phyloP scores from a whole-genome alignment of 2,329 filamentous ascomycete genomes.

The Grosmannia serpens region DNA sequence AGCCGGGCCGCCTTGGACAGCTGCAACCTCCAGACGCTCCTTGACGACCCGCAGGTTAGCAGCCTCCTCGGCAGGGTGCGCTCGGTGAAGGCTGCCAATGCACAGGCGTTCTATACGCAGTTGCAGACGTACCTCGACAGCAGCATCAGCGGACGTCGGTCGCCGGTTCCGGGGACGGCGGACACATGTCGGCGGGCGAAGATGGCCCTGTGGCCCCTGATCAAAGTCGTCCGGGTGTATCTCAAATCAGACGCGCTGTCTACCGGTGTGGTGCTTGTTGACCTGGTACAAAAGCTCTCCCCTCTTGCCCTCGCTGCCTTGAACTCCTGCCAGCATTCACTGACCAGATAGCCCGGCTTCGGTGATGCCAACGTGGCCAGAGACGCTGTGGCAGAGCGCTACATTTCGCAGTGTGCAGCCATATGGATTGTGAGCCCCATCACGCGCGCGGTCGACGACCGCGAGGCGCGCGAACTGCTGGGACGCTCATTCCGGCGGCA shows the following conservation, averaged over 20 bases:
- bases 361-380: conserved; percentile 50
- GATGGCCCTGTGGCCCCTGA: conserved; percentile 34
- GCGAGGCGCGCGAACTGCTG: conserved; percentile 43
- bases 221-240: conserved; percentile 35
- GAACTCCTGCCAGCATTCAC: not conserved
- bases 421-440: conserved; percentile 55
- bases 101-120: conserved; percentile 29
- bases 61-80: conserved; percentile 34
- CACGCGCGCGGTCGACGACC: conserved; percentile 47
- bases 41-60: conserved; percentile 25
- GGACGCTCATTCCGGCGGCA: conserved; percentile 47
- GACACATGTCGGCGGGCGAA: conserved; percentile 9
- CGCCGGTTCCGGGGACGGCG: conserved; percentile 15
- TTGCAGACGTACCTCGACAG: conserved; percentile 43
- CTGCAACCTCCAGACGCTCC: conserved; percentile 26
- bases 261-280: conserved; percentile 24
- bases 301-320: not conserved
- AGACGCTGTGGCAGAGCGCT: conserved; percentile 42
- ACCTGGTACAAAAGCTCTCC: conserved; percentile 26
- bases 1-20: conserved; percentile 25
- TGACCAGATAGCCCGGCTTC: conserved; percentile 33
- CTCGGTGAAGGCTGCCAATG: conserved; percentile 23
- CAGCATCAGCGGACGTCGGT: conserved; percentile 29
- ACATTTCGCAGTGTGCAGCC: conserved; percentile 48
- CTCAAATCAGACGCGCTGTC: conserved; percentile 22